Base-by-base conservation (phyloP, 257 asterid genomes). In the Mitragyna speciosa region DNA sequence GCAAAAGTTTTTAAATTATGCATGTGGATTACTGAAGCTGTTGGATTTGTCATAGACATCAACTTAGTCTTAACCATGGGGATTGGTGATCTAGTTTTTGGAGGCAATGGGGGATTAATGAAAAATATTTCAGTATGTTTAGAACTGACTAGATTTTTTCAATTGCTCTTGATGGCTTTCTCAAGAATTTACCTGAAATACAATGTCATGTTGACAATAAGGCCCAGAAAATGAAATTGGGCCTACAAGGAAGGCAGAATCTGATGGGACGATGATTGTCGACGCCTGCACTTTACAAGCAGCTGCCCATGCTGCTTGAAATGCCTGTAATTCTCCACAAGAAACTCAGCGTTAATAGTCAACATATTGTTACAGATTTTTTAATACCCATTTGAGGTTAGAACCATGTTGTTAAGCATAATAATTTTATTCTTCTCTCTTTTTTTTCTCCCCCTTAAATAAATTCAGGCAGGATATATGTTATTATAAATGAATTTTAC, bases 201-300 rank as follows among this genome's bases (percentile, higher is more conserved):
- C 89, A 79, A 95, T 95, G 89, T 93, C 85, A 81, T 86, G 95
- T 58, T 93, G 93, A 41, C 99, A 95, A 81, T 92, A 89, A 72
- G 98, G 98, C 12, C 99, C 99, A 17, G 99, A 91, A 82, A 95
- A 93, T 7, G 99, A 92, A 73, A 93, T 90, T 67, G 99, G 99
- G 5, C 97, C 96, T 9, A 95, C 97, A 9, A 92, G 94, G 83
- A 95, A 95, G 22, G 75, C 78, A 43, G 86, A 85, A 7, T 86
- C 79, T 73, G 96, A 78, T 26, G 99, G 99, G 31, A 93, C 91
- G 47, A 88, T 75, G 10, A 93, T 48, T 28, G 82, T 87, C 0
- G 99, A 92, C 30, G 95, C 97, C 82, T 93, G 89, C 41, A 88
- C 83, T 68, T 95, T 90, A 61, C 99, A 95, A 71, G 99, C 99